Base-by-base conservation (phyloP, 169 alveolate genomes). In the Plasmodium knowlesi region DNA sequence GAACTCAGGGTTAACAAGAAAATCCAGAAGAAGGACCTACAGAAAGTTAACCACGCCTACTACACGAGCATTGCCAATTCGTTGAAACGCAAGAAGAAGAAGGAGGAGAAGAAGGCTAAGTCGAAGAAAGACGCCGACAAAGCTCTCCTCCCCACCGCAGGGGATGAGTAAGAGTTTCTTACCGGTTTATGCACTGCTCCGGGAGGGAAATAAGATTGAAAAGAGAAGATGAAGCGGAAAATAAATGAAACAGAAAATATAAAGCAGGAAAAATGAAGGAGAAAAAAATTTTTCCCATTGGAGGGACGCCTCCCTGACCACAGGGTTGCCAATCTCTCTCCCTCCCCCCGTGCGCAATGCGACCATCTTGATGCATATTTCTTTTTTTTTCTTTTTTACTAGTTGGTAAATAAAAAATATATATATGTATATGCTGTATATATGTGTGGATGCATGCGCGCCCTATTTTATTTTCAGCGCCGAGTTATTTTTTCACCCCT, bases 101-200 rank as follows among this genome's bases (percentile, higher is more conserved):
- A 61, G 28, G 93, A 86, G 70, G 93, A 86, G 54, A 86, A 86
- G 80, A 74, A 78, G 25, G 93, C 93, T 34, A 86, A 86, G 37
- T 14, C 85, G 16, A 86, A 78, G 41, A 86, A 76, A 61, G 70
- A 76, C 61, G 93, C 32, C 25, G 61, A 86, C 37, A 71, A 84
- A 37, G 82, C 88, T 4, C 46, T 76, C 41, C 34, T 79, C 28
- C 28, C 74, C 12, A 54, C 28, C 39, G 80, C 82, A 5, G 93
- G 82, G 9, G 88, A 74, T 22, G 93, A 86, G 39, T 74, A 57
- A 73, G 71, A 2, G 54, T 4, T 3, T 32, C 1, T 32, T 32
- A 32, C 39, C 39, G 39, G 39, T 1, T 1, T 32, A 32, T 3
- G 39, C 39, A 32, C 39, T 32, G 39, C 3, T 32, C 39, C 5